Percentiles rank a stretch among this genome's conserved stretches.
Evolutionary conservation across 1,139 yeast genomes (phyloP).

Genomic region (Pichia terricola): DNA sequence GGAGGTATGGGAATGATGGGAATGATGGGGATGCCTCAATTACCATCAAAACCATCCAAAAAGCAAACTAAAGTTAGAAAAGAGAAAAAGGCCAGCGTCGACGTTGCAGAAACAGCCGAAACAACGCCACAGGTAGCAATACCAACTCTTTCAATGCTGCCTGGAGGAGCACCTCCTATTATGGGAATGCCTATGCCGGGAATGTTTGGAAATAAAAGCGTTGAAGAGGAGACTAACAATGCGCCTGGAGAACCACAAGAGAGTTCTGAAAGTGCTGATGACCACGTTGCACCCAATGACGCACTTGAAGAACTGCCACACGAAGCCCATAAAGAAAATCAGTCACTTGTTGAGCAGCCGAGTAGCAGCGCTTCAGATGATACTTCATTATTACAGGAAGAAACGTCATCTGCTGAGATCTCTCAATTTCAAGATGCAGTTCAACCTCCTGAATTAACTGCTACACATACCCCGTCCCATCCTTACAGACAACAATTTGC

Average conservation of each 20-base stretch:
- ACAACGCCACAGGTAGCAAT: constrained; percentile 37
- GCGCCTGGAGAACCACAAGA: too few species aligned
- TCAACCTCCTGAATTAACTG: not conserved
- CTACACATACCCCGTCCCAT: not conserved
- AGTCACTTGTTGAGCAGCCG: too few species aligned
- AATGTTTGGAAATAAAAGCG: not conserved
- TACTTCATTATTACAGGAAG: not conserved
- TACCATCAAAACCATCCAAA: constrained; percentile 24
- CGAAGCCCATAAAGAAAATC: too few species aligned
- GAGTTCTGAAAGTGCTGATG: too few species aligned
- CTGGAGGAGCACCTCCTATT: constrained; percentile 8
- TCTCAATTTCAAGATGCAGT: constrained; percentile 2
- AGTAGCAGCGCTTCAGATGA: too few species aligned
- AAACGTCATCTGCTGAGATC: constrained; percentile 8
- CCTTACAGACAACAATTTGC: constrained; percentile 2
- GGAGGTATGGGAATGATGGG: constrained; percentile 89
- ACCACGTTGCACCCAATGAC: too few species aligned
- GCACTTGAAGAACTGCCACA: too few species aligned
- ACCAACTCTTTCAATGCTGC: constrained; percentile 13
- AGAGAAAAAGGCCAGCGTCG: constrained; percentile 15
- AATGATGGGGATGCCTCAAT: constrained; percentile 59
- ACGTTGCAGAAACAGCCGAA: not conserved
- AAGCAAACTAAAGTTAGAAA: constrained; percentile 14
- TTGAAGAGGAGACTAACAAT: too few species aligned
- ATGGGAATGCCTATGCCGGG: constrained; percentile 22